phyloP scores from a whole-genome alignment of 202 grass and related monocot genomes.

The Hordeum pubiflorum region DNA sequence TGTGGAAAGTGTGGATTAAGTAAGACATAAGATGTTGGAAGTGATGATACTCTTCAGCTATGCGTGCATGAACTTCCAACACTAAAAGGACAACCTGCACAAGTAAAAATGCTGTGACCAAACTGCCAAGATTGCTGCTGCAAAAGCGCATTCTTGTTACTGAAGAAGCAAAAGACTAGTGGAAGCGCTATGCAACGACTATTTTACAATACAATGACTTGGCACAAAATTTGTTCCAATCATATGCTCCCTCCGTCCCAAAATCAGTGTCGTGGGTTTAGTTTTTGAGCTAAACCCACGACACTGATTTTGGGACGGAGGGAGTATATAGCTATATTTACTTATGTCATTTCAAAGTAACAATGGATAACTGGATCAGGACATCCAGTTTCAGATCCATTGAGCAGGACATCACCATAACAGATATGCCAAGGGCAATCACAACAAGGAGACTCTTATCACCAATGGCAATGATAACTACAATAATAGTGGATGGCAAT shows the following conservation, averaged over 20 bases:
- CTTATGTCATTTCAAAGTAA: background rate
- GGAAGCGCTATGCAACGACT: background rate
- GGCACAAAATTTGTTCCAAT: background rate
- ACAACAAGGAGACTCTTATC: background rate
- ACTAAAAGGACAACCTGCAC: conserved; percentile 86
- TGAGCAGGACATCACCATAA: background rate
- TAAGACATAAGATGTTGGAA: conserved; percentile 72
- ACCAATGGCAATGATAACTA: background rate
- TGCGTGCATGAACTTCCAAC: conserved; percentile 87
- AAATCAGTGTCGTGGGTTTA: too few species aligned
- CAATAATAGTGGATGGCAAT: background rate
- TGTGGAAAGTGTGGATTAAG: conserved; percentile 65
- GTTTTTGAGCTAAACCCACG: too few species aligned
- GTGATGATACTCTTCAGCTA: conserved; percentile 77
- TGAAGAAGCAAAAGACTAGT: background rate
- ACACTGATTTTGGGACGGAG: too few species aligned
- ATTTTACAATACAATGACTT: background rate
- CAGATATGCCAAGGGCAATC: background rate
- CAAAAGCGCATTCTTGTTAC: background rate
- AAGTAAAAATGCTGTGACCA: conserved; percentile 15
- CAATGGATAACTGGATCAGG: background rate
- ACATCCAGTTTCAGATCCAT: background rate
- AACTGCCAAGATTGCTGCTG: background rate
- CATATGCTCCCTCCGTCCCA: background rate
- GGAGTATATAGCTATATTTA: background rate